These are phyloP conservation scores for Corynespora cassiicola DNA, from an alignment of 2,329 filamentous ascomycete genomes.

Conservation along the genomic window DNA sequence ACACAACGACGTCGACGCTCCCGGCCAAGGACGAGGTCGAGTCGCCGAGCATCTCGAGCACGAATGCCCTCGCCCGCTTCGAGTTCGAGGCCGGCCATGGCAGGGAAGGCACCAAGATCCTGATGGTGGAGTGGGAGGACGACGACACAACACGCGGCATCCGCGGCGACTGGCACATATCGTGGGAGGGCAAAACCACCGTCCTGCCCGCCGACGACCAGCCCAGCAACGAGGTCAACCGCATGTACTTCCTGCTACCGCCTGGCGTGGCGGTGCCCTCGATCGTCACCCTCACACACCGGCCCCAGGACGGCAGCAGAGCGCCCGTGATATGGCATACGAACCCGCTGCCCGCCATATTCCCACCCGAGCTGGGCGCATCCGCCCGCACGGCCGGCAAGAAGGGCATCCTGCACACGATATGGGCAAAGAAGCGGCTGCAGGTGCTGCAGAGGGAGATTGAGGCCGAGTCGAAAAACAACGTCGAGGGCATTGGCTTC, in stretches of 20 bases:
- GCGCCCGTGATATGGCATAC: conserved; percentile 62
- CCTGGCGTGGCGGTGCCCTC: conserved; percentile 75
- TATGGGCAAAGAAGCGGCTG: conserved; percentile 86
- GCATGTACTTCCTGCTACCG: conserved; percentile 82
- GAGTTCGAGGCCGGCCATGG: conserved; percentile 81
- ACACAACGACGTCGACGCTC: conserved; percentile 42
- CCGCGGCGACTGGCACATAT: conserved; percentile 73
- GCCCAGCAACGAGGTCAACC: conserved; percentile 57
- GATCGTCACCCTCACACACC: conserved; percentile 69
- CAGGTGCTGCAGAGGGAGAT: conserved; percentile 80
- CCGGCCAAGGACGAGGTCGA: conserved; percentile 49
- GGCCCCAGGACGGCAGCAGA: conserved; percentile 53
- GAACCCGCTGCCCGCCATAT: conserved; percentile 86
- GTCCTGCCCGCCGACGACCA: conserved; percentile 71
- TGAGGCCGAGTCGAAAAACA: conserved; percentile 71
- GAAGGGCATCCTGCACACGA: conserved; percentile 84
- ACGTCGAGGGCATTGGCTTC: conserved; percentile 81
- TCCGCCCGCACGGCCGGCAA: conserved; percentile 71
- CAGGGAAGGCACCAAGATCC: conserved; percentile 85
- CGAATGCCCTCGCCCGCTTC: conserved; percentile 77
- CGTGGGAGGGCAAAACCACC: conserved; percentile 81
- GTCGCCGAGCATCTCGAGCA: conserved; percentile 56
- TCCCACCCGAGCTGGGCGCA: conserved; percentile 75
- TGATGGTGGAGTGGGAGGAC: conserved; percentile 92
- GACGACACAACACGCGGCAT: conserved; percentile 57